Conservation (phyloP, 345 rosid species). For the Murraya koenigii region DNA sequence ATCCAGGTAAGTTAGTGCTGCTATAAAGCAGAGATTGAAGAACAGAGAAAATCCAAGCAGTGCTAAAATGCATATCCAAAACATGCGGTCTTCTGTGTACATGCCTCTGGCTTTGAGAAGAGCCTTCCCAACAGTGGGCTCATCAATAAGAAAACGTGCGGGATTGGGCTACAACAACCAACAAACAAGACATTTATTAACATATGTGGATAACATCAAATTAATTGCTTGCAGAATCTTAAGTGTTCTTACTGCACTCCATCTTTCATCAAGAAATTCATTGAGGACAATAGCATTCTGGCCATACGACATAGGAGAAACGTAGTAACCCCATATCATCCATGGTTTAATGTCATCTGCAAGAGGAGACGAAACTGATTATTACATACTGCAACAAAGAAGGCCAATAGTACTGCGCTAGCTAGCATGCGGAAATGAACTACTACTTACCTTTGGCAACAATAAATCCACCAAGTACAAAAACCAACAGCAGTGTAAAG, state of each 20-base stretch:
- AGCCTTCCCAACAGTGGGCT: conserved; percentile 41
- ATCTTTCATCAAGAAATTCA: conserved; percentile 59
- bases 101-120: conserved; percentile 53
- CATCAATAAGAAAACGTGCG: background rate
- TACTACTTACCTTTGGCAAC: conserved; percentile 40
- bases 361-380: background rate
- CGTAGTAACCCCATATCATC: conserved; percentile 64
- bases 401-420: too few species aligned
- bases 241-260: conserved; percentile 45
- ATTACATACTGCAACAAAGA: background rate
- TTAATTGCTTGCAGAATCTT: background rate
- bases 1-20: conserved; percentile 47
- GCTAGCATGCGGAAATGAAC: background rate
- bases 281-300: conserved; percentile 56
- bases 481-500: conserved; percentile 47
- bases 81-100: conserved; percentile 46
- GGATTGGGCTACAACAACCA: conserved; percentile 29
- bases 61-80: conserved; percentile 50
- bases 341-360: conserved; percentile 52
- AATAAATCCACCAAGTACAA: conserved; percentile 58
- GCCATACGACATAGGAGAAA: conserved; percentile 63
- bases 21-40: conserved; percentile 48
- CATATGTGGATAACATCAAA: background rate
- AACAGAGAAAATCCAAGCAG: conserved; percentile 50
- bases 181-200: background rate